These are phyloP conservation scores for Penicillium sumatraense DNA, from an alignment of 2,329 filamentous ascomycete genomes.

Conservation along the genomic window DNA sequence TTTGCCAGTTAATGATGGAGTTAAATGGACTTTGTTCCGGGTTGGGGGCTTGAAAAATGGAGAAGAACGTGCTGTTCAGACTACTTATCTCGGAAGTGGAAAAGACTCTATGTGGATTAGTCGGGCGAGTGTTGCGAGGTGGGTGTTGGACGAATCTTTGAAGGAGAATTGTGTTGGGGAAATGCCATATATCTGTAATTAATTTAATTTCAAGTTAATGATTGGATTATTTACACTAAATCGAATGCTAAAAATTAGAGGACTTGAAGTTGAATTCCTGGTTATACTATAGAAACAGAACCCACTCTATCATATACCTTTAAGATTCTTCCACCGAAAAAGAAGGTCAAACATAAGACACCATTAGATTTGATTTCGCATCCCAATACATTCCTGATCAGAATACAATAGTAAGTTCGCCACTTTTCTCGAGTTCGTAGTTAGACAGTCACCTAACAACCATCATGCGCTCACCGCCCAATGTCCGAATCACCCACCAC, in stretches of 20 bases:
- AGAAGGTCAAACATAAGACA: no score
- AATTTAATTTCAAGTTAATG: neutral
- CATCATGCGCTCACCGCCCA: neutral
- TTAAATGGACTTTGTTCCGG: neutral
- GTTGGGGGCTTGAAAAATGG: slow-evolving; percentile 13
- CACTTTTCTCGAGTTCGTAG: no score
- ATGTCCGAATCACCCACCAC: neutral
- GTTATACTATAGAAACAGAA: no score
- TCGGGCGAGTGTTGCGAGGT: slow-evolving; percentile 13
- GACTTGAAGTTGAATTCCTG: no score
- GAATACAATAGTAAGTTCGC: no score
- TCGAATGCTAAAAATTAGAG: no score
- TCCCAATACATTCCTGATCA: no score
- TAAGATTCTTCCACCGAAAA: no score
- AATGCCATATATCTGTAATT: slow-evolving; percentile 11
- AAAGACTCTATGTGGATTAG: slow-evolving; percentile 10
- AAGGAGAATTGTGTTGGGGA: slow-evolving; percentile 1
- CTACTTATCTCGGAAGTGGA: slow-evolving; percentile 6
- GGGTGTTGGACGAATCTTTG: slow-evolving; percentile 9
- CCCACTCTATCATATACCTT: no score
- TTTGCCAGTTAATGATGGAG: slow-evolving; percentile 3
- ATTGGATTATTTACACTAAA: no score
- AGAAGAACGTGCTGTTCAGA: neutral
- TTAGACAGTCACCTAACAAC: no score
- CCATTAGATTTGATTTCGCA: no score